These are phyloP conservation scores for Fusarium chuoi DNA, from an alignment of 2,329 filamentous ascomycete species.

Conservation along the genomic window DNA sequence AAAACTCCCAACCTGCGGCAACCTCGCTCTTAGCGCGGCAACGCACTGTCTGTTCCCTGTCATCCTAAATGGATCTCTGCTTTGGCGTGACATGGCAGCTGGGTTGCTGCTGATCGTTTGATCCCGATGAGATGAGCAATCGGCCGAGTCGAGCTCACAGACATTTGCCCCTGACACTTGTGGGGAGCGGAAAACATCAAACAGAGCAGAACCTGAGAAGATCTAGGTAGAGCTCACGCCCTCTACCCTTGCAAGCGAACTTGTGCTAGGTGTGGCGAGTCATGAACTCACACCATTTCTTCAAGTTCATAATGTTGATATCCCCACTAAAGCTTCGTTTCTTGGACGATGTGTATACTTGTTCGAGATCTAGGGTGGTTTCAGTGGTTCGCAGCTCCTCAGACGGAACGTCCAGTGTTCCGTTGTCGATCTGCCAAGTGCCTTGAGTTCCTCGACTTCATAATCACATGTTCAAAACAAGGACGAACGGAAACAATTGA, in stretches of 20 bases:
- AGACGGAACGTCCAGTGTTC: not conserved
- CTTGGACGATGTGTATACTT: conserved; percentile 4
- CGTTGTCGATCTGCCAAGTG: conserved; percentile 7
- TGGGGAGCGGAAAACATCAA: conserved; percentile 17
- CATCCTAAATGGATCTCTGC: not conserved
- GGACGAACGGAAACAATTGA: conserved; percentile 4
- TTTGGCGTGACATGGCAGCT: conserved; percentile 1
- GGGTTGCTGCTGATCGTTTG: conserved; percentile 2
- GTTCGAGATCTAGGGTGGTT: conserved; percentile 9
- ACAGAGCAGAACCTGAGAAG: not conserved
- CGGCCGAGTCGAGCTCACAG: conserved; percentile 28
- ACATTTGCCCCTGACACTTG: conserved; percentile 10
- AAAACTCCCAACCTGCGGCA: not conserved
- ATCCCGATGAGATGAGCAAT: conserved; percentile 24
- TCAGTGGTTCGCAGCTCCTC: not conserved
- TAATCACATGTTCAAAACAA: not conserved
- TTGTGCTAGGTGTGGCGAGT: conserved; percentile 23
- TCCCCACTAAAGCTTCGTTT: conserved; percentile 12
- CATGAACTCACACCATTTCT: conserved; percentile 19
- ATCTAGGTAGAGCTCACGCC: conserved; percentile 8
- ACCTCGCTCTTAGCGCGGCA: conserved; percentile 20
- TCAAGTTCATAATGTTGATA: conserved; percentile 1
- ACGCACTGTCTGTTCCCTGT: not conserved
- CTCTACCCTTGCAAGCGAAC: conserved; percentile 12
- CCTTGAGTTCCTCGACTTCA: not conserved